A percentile compares a stretch with the other conserved stretches of the same genome.
These are phyloP conservation scores for Fallopia convolvulus DNA, from an alignment of 148 eudicot genomes.

Conservation along the genomic window DNA sequence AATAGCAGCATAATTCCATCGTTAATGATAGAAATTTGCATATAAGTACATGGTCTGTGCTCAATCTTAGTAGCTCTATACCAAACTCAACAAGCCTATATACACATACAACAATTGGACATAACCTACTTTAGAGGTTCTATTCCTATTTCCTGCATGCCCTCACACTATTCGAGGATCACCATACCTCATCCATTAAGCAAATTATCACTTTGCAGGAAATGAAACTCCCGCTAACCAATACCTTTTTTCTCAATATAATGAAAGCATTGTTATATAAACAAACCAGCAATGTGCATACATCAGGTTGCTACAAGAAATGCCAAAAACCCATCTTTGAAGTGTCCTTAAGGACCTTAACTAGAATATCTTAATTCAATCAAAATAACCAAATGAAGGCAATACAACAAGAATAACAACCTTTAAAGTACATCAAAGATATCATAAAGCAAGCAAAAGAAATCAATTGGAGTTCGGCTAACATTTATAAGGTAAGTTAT, in stretches of 20 bases:
- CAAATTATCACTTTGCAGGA: background rate
- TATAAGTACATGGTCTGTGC: too few species aligned
- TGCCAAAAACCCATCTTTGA: background rate
- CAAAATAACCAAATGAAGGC: background rate
- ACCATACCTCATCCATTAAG: background rate
- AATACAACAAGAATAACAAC: background rate
- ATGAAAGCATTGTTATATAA: background rate
- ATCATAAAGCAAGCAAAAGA: background rate
- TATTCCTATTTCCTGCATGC: background rate
- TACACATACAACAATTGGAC: background rate
- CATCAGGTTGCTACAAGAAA: background rate
- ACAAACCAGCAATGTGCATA: background rate
- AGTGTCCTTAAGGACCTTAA: background rate
- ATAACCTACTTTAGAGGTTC: background rate
- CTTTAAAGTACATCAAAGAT: background rate
- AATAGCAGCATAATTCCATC: too few species aligned
- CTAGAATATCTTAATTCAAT: background rate
- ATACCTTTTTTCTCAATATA: background rate
- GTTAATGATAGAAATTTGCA: too few species aligned
- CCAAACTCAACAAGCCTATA: background rate
- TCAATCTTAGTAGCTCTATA: background rate
- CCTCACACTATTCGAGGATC: background rate
- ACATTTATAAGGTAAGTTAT: background rate
- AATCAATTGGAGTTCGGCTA: background rate
- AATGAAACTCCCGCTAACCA: background rate